Conservation (phyloP, 2,329 filamentous ascomycete species). For the Pyricularia pennisetigena region DNA sequence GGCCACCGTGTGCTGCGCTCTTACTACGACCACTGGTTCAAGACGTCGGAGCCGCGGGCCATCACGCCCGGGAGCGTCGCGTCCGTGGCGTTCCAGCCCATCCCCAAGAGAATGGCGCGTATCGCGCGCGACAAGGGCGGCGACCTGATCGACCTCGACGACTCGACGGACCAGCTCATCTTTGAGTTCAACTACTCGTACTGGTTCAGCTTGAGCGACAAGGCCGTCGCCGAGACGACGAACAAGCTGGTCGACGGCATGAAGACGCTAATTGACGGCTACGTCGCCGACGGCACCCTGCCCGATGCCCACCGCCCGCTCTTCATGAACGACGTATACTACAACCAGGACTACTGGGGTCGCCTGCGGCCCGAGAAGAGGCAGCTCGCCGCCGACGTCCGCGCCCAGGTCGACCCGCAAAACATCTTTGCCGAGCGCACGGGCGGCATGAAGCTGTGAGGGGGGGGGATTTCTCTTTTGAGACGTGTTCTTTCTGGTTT, state of each 20-base stretch:
- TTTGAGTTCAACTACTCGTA: conserved; percentile 6
- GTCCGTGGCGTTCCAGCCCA: conserved; percentile 23
- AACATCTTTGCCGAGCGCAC: conserved; percentile 28
- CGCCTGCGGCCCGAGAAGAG: conserved; percentile 24
- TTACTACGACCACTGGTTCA: conserved; percentile 27
- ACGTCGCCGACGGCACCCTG: background rate
- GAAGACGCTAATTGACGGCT: conserved; percentile 1
- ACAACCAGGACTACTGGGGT: conserved; percentile 30
- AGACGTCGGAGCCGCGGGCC: conserved; percentile 19
- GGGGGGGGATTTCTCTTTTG: too few relatives aligned
- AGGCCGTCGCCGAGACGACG: background rate
- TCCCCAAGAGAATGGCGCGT: conserved; percentile 24
- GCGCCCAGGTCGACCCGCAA: conserved; percentile 24
- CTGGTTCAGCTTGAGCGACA: conserved; percentile 1
- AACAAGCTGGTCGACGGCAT: background rate
- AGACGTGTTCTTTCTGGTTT: too few relatives aligned
- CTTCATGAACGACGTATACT: conserved; percentile 33
- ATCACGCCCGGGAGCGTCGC: conserved; percentile 9
- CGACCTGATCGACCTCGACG: conserved; percentile 28
- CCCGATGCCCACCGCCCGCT: conserved; percentile 26
- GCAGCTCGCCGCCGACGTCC: conserved; percentile 23
- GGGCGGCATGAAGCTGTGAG: conserved; percentile 27
- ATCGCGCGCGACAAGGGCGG: conserved; percentile 24
- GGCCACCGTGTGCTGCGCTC: conserved; percentile 13
- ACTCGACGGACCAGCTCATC: conserved; percentile 5